Conservation (phyloP, 148 eudicot genomes). For the Rhododendron kiyosumense region DNA sequence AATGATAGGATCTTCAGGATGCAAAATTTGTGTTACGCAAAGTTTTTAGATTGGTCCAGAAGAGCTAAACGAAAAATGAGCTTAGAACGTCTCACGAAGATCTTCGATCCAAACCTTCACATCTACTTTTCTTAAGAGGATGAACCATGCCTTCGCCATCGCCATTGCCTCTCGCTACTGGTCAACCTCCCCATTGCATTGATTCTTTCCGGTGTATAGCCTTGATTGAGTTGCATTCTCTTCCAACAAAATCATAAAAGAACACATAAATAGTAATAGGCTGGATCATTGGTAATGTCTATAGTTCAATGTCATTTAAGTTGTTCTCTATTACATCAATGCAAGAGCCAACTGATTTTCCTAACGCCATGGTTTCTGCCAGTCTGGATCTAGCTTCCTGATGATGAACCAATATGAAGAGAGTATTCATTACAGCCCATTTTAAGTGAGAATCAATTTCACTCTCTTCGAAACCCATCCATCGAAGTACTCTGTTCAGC, state of each 20-base stretch:
- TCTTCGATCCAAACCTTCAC: too few species aligned
- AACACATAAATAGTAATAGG: neutral
- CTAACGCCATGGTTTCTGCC: slow-evolving; percentile 18
- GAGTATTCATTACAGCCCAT: slow-evolving; percentile 17
- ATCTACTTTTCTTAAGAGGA: too few species aligned
- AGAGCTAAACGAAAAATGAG: too few species aligned
- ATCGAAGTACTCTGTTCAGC: slow-evolving; percentile 9
- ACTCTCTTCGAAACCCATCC: slow-evolving; percentile 8
- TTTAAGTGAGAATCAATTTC: slow-evolving; percentile 5
- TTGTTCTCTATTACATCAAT: slow-evolving; percentile 17
- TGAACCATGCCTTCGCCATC: too few species aligned
- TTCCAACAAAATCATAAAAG: neutral
- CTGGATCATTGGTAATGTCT: neutral
- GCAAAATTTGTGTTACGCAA: too few species aligned
- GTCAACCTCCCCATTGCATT: too few species aligned
- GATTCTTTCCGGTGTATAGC: too few species aligned
- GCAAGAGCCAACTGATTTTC: slow-evolving; percentile 18
- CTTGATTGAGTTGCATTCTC: neutral
- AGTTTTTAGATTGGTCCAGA: too few species aligned
- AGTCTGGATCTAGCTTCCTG: slow-evolving; percentile 18
- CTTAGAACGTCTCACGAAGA: too few species aligned
- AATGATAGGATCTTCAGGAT: too few species aligned
- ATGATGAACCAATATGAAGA: slow-evolving; percentile 8
- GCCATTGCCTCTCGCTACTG: too few species aligned
- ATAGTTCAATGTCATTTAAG: neutral